These are phyloP conservation scores for Apophysomyces variabilis DNA, from an alignment of 371 early-diverging fungal species.

Conservation along the genomic window DNA sequence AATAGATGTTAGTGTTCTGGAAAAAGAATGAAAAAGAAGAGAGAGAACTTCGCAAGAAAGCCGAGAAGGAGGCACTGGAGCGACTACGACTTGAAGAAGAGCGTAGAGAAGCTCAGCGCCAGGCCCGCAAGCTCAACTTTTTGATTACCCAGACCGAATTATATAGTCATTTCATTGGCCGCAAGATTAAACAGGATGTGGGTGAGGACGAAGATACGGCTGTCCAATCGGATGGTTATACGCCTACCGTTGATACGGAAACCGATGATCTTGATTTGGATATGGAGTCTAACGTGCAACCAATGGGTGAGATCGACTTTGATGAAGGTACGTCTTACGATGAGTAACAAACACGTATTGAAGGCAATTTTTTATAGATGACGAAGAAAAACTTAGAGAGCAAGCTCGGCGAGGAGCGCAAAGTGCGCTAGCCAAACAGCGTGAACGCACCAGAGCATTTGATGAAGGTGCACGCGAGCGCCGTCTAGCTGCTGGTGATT, in stretches of 20 bases:
- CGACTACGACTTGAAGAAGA: slow-evolving; percentile 86
- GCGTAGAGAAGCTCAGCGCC: slow-evolving; percentile 86
- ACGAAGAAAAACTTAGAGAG: slow-evolving; percentile 71
- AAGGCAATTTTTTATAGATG: slow-evolving; percentile 35
- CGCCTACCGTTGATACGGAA: slow-evolving; percentile 21
- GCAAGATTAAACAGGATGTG: slow-evolving; percentile 65
- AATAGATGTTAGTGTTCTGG: slow-evolving; percentile 85
- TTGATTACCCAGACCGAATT: slow-evolving; percentile 97
- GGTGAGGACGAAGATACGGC: slow-evolving; percentile 56
- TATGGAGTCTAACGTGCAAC: slow-evolving; percentile 23
- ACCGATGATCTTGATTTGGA: slow-evolving; percentile 38
- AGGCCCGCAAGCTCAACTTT: slow-evolving; percentile 95
- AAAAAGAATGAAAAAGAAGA: slow-evolving; percentile 90
- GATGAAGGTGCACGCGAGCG: slow-evolving; percentile 65
- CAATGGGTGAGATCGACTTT: slow-evolving; percentile 75
- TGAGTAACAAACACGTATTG: background rate
- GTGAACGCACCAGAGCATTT: slow-evolving; percentile 72
- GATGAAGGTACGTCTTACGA: slow-evolving; percentile 52
- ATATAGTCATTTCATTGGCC: slow-evolving; percentile 95
- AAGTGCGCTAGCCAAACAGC: slow-evolving; percentile 78
- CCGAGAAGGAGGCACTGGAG: slow-evolving; percentile 91
- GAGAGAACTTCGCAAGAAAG: slow-evolving; percentile 87
- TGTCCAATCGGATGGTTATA: slow-evolving; percentile 26
- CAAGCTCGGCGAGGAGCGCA: slow-evolving; percentile 80
- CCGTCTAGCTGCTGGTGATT: slow-evolving; percentile 48